A percentile compares a stretch with the other conserved stretches of the same genome.
phyloP scores from a whole-genome alignment of 805 yeast species.

The Zygosaccharomyces lentus region DNA sequence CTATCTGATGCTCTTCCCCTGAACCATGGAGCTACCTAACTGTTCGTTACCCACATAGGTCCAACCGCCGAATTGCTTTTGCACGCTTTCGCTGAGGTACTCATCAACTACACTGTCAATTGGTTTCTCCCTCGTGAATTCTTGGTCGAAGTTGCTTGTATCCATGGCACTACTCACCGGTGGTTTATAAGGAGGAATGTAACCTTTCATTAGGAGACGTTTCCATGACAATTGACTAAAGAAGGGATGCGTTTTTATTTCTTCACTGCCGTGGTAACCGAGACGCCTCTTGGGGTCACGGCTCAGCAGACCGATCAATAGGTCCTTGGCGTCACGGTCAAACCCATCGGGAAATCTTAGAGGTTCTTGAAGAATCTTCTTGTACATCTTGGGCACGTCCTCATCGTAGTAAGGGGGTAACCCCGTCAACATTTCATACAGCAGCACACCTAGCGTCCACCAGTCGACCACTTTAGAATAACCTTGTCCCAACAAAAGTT shows the following conservation, averaged over 20 bases:
- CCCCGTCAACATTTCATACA: slow-evolving; percentile 95
- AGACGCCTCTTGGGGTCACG: slow-evolving; percentile 82
- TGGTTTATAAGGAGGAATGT: slow-evolving; percentile 94
- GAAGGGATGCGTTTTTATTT: slow-evolving; percentile 78
- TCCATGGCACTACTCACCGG: slow-evolving; percentile 80
- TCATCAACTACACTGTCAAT: slow-evolving; percentile 94
- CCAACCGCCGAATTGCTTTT: slow-evolving; percentile 98
- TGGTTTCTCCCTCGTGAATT: slow-evolving; percentile 89
- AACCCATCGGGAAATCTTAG: slow-evolving; percentile 83
- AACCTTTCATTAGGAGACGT: slow-evolving; percentile 75
- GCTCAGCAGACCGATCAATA: slow-evolving; percentile 66
- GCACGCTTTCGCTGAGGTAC: slow-evolving; percentile 88
- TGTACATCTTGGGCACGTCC: slow-evolving; percentile 88
- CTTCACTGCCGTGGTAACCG: slow-evolving; percentile 75
- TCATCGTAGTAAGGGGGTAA: slow-evolving; percentile 97
- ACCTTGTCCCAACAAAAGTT: slow-evolving; percentile 83
- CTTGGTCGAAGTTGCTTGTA: slow-evolving; percentile 89
- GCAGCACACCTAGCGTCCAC: slow-evolving; percentile 95
- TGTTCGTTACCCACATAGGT: slow-evolving; percentile 76
- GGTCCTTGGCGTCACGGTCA: slow-evolving; percentile 79
- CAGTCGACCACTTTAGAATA: slow-evolving; percentile 95
- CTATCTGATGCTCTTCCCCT: slow-evolving; percentile 31
- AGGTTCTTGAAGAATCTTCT: slow-evolving; percentile 86
- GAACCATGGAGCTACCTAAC: slow-evolving; percentile 36
- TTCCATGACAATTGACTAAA: slow-evolving; percentile 89